These are phyloP conservation scores for Phytopythium litorale DNA, from an alignment of 352 stramenopile species.

Conservation along the genomic window DNA sequence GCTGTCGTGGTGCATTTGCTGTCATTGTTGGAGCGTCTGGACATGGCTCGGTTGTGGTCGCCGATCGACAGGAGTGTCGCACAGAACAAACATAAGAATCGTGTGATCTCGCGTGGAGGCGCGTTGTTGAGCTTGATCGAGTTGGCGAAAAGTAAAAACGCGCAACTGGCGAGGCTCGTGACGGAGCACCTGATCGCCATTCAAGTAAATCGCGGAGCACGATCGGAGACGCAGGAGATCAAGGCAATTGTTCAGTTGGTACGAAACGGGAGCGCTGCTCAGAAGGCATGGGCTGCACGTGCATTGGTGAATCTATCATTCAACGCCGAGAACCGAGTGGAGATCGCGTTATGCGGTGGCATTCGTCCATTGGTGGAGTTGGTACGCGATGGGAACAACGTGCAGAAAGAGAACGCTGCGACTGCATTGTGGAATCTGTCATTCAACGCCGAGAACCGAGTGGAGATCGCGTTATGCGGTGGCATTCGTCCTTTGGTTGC, in stretches of 20 bases:
- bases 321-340: no score
- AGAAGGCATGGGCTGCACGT: background rate
- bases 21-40: background rate
- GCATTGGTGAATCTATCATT: background rate
- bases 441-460: background rate
- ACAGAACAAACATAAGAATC: background rate
- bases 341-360: background rate
- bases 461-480: background rate
- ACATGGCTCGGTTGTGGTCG: background rate
- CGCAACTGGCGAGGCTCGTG: background rate
- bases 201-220: background rate
- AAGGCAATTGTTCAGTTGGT: background rate
- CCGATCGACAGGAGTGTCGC: background rate
- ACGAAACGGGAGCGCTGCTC: background rate
- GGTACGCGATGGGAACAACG: background rate
- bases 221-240: background rate
- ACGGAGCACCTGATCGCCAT: background rate
- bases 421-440: background rate
- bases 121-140: background rate
- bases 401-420: background rate
- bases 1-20: constrained; percentile 10
- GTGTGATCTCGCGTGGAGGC: background rate
- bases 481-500: background rate
- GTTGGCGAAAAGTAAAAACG: background rate
- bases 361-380: background rate